Conservation (phyloP, 495 filamentous ascomycete species). For the Trichoderma parareesei region DNA sequence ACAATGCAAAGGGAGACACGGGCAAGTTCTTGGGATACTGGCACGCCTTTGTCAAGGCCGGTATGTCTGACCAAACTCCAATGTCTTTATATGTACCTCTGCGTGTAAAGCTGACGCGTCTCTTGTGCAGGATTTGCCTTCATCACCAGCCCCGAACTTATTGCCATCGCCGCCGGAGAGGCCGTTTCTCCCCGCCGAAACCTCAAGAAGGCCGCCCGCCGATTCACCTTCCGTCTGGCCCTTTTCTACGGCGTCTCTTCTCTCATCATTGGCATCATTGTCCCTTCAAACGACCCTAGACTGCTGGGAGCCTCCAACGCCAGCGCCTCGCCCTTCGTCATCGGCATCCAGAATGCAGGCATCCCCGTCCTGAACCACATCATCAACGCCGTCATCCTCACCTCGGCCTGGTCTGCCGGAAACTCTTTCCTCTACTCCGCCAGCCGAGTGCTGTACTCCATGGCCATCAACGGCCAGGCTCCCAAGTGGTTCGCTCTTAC, state of each 20-base stretch:
- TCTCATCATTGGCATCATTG: slow-evolving; percentile 61
- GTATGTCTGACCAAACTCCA: background rate
- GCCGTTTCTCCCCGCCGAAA: slow-evolving; percentile 69
- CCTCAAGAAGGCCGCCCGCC: slow-evolving; percentile 62
- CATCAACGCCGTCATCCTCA: slow-evolving; percentile 43
- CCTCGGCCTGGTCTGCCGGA: slow-evolving; percentile 46
- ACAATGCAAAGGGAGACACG: slow-evolving; percentile 40
- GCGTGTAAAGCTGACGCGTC: background rate
- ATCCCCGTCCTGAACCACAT: slow-evolving; percentile 38
- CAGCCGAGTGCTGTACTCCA: slow-evolving; percentile 66
- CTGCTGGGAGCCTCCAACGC: slow-evolving; percentile 45
- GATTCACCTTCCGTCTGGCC: slow-evolving; percentile 61
- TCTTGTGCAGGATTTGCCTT: slow-evolving; percentile 37
- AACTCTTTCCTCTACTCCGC: slow-evolving; percentile 79
- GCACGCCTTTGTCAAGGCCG: slow-evolving; percentile 35
- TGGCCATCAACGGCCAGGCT: slow-evolving; percentile 56
- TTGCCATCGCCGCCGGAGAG: slow-evolving; percentile 65
- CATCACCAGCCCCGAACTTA: slow-evolving; percentile 41
- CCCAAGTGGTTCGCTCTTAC: slow-evolving; percentile 48
- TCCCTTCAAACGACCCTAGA: slow-evolving; percentile 45
- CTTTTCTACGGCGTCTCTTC: slow-evolving; percentile 66
- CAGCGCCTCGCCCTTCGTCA: slow-evolving; percentile 54
- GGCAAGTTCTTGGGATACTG: slow-evolving; percentile 43
- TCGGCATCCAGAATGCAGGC: slow-evolving; percentile 37
- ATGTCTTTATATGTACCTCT: background rate